Conservation (phyloP, 805 yeast genomes). For the Scheffersomyces ergatensis region DNA sequence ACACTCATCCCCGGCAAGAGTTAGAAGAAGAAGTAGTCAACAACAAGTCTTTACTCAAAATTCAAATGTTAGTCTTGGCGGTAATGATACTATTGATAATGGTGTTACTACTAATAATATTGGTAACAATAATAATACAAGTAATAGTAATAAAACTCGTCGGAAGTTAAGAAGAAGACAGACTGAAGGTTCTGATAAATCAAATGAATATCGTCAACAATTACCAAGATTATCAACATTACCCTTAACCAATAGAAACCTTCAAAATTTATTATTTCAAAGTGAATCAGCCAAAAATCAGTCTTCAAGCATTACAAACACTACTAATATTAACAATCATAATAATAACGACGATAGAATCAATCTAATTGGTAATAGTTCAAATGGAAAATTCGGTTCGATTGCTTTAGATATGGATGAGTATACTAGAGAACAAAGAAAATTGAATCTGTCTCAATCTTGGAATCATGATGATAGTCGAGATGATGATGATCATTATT, state of each 20-base stretch:
- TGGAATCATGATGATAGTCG: constrained; percentile 5
- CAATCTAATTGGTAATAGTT: constrained; percentile 10
- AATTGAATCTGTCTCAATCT: constrained; percentile 9
- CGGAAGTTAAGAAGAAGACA: constrained; percentile 2
- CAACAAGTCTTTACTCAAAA: neutral
- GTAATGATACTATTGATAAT: no score
- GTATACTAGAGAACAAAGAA: constrained; percentile 30
- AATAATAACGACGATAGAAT: no score
- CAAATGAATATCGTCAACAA: neutral
- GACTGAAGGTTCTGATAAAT: neutral
- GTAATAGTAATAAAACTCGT: neutral
- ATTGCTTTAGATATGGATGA: constrained; percentile 41
- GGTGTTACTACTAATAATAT: neutral
- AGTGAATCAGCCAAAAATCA: constrained; percentile 6
- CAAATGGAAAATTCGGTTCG: constrained; percentile 3
- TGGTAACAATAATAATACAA: neutral
- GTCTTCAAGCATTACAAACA: constrained; percentile 9
- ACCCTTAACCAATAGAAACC: constrained; percentile 39
- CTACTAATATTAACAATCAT: no score
- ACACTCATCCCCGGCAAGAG: constrained; percentile 27
- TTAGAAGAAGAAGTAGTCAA: constrained; percentile 20
- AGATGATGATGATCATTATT: constrained; percentile 11
- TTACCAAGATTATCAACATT: constrained; percentile 5
- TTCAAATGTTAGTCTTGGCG: neutral
- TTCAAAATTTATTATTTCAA: constrained; percentile 21